A percentile compares a stretch with the other conserved stretches of the same genome.
These are phyloP conservation scores for Solanum hybrid DNA, from an alignment of 305 asterid species.

Conservation along the genomic window DNA sequence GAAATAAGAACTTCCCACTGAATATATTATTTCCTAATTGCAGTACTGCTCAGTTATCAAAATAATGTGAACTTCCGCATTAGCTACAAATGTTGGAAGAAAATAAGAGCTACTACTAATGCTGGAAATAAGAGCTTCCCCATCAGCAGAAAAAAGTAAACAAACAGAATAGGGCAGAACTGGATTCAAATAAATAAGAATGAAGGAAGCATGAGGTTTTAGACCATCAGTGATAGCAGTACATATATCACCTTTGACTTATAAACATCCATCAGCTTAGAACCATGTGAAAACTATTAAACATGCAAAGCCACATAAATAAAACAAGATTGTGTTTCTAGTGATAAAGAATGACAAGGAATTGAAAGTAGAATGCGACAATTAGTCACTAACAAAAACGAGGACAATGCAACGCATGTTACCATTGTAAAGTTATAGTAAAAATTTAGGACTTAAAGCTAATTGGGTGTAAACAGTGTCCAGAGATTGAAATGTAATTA, in stretches of 20 bases:
- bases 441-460: not conserved
- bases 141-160: not conserved
- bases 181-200: not conserved
- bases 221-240: not conserved
- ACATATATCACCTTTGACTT: not conserved
- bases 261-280: not conserved
- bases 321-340: not conserved
- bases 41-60: too few species aligned
- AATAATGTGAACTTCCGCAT: too few species aligned
- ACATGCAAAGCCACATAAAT: not conserved
- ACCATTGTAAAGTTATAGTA: not conserved
- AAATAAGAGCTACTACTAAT: not conserved
- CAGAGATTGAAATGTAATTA: not conserved
- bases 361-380: not conserved
- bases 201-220: not conserved
- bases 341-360: not conserved
- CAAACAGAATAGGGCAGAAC: not conserved
- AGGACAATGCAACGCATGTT: not conserved
- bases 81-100: not conserved
- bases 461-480: not conserved
- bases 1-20: too few species aligned
- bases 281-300: not conserved
- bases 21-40: too few species aligned
- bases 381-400: not conserved
- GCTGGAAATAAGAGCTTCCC: not conserved